Base-by-base conservation (phyloP, 2,329 filamentous ascomycete species). In the Microdochium trichocladiopsis region DNA sequence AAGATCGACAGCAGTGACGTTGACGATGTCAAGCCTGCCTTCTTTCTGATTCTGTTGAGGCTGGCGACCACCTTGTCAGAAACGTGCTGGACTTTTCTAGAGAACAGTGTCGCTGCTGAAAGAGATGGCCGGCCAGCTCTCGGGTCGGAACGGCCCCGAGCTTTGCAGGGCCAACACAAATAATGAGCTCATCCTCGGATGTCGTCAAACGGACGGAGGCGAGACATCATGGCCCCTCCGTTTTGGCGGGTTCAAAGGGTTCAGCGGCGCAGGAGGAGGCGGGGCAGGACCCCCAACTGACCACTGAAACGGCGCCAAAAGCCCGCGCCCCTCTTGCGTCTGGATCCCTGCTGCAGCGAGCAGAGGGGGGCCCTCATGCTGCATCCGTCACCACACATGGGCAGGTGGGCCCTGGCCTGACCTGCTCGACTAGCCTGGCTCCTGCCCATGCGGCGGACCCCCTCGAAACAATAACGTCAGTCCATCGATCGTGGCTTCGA, bases 381-480 rank as follows among this genome's bases (percentile, higher is more conserved):
- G 41, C 41, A 22, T 45, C 41, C 41, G 41, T 45, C 41, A 45
- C 41, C 41, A 45, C 21, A 45, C 41, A 45, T 45, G 41, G 41
- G 41, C n/a, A 10, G 28, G 8, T 31, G 41, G 41, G 41, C 41
- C 6, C 41, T 21, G 3, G 6, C 16, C 18, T 45, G 41, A 16
- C 22, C 18, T 16, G n/a, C n/a, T n/a, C n/a, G n/a, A n/a, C n/a
- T n/a, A n/a, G n/a, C 41, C 18, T 21, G 14, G 41, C 41, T 45
- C 41, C 41, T 45, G 41, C 41, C 41, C 21, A 9, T 31, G 28
- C 8, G 14, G 28, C n/a, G n/a, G n/a, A n/a, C n/a, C n/a, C n/a
- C n/a, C n/a, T 45, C 41, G 41, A 45, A 22, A 45, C 41, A 37
- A 45, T 45, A 45, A 45, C 41, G 41, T 45, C 41, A 45, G 41